Evolutionary conservation across 108 stramenopile genomes (phyloP), one percentile per base, ranked within the genome.

Genomic region (Stephanodiscus triporus): DNA sequence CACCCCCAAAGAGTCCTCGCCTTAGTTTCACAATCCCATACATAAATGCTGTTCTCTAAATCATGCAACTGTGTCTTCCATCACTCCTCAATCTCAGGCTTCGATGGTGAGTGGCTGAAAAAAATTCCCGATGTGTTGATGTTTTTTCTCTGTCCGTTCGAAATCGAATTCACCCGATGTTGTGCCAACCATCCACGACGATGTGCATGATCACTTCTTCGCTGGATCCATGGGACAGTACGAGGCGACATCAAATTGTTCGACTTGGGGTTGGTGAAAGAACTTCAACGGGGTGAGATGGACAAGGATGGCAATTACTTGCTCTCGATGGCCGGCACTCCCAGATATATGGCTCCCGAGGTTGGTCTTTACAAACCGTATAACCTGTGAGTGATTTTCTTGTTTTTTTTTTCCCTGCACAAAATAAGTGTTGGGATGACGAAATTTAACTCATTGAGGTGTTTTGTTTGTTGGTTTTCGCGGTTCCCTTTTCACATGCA

Each of bases 171-270:
- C 27, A 8, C 51, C 20, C 19, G n/a, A 20, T 19, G 20, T 3
- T 19, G n/a, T 53, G 19, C 27, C 27, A 26, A 29, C 13, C 55
- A 14, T 56, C 27, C 27, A 26, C 27, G 26, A 54, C 26, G 42
- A 62, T 75, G 32, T 36, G 17, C 23, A 75, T 36, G 36, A 42
- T 57, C 22, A 23, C 34, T 50, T 34, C 23, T 23, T 23, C 47
- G 0, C 34, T 37, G 14, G 2, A 36, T 59, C 56, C 29, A 30
- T 11, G 16, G 27, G 24, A 53, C 26, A 63, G 67, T 73, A 20
- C 78, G 78, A 40, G 78, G 71, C 10, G 78, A 79, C 45, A 72
- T 81, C 51, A 81, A 81, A 58, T 62, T 81, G 16, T 81, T 81
- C 34, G 80, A 81, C 43, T 69, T 81, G 0, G 80, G 80, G 9